phyloP scores from a whole-genome alignment of 2,329 filamentous ascomycete genomes.

The Botrytis porri region DNA sequence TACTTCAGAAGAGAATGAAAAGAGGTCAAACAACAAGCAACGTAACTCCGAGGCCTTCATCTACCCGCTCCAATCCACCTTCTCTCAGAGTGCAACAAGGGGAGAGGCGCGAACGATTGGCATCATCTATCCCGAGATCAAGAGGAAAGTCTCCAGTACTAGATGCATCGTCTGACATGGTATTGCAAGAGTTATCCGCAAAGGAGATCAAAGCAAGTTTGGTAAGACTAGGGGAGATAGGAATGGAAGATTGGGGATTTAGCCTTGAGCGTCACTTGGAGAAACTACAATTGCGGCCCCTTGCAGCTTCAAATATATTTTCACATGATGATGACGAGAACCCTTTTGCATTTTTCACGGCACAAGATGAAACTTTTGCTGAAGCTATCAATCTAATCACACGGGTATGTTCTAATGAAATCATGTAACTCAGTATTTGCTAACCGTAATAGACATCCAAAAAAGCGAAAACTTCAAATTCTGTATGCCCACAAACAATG shows the following conservation, averaged over 20 bases:
- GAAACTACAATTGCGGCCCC: neutral
- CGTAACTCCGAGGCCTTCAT: neutral
- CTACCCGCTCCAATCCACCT: neutral
- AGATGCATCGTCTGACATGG: neutral
- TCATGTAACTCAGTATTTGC: neutral
- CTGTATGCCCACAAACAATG: slow-evolving; percentile 20
- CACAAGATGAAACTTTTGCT: slow-evolving; percentile 16
- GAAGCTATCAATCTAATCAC: slow-evolving; percentile 17
- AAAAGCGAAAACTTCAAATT: slow-evolving; percentile 22
- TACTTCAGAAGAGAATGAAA: neutral
- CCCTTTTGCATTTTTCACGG: slow-evolving; percentile 28
- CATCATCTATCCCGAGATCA: neutral
- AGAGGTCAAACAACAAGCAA: neutral
- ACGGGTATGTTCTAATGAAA: slow-evolving; percentile 20
- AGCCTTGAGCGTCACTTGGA: neutral
- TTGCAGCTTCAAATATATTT: neutral
- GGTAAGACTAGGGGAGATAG: neutral
- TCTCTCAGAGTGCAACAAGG: neutral
- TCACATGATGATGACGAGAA: slow-evolving; percentile 24
- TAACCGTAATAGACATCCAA: slow-evolving; percentile 23
- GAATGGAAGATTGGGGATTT: neutral
- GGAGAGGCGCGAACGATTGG: neutral
- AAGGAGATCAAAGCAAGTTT: neutral
- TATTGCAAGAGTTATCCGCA: neutral
- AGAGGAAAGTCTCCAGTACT: neutral